Conservation (phyloP, 2,329 filamentous ascomycete species). For the Bertia moriformis region DNA sequence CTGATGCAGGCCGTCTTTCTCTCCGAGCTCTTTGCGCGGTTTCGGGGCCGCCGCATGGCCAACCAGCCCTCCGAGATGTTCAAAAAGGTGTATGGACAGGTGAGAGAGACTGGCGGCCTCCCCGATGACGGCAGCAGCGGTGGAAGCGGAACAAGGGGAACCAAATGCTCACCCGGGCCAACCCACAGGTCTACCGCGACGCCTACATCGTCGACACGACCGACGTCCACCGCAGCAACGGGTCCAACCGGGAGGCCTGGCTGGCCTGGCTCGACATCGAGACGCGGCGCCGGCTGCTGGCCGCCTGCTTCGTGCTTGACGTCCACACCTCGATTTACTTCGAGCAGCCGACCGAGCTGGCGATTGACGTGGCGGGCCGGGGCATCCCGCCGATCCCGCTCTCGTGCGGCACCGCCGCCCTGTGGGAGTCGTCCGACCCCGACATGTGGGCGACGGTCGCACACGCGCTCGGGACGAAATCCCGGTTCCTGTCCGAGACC, state of each 20-base stretch:
- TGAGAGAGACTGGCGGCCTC: background rate
- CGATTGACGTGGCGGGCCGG: slow-evolving; percentile 19
- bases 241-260: slow-evolving; percentile 22
- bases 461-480: slow-evolving; percentile 9
- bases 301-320: slow-evolving; percentile 40
- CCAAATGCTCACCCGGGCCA: background rate
- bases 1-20: slow-evolving; percentile 37
- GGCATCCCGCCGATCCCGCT: slow-evolving; percentile 27
- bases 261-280: slow-evolving; percentile 35
- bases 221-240: too few species aligned
- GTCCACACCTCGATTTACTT: slow-evolving; percentile 35
- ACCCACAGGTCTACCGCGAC: slow-evolving; percentile 21
- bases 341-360: slow-evolving; percentile 26
- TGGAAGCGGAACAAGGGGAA: too few species aligned
- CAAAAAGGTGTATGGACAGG: slow-evolving; percentile 21
- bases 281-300: slow-evolving; percentile 34
- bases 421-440: slow-evolving; percentile 32
- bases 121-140: too few species aligned
- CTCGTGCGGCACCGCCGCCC: slow-evolving; percentile 22
- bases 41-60: slow-evolving; percentile 33
- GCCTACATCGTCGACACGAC: too few species aligned
- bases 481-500: slow-evolving; percentile 4
- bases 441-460: slow-evolving; percentile 28
- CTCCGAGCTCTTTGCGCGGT: slow-evolving; percentile 38
- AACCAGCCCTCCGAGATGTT: slow-evolving; percentile 32